phyloP scores from a whole-genome alignment of 306 rosid genomes.

The Chamaecrista fasciculata region DNA sequence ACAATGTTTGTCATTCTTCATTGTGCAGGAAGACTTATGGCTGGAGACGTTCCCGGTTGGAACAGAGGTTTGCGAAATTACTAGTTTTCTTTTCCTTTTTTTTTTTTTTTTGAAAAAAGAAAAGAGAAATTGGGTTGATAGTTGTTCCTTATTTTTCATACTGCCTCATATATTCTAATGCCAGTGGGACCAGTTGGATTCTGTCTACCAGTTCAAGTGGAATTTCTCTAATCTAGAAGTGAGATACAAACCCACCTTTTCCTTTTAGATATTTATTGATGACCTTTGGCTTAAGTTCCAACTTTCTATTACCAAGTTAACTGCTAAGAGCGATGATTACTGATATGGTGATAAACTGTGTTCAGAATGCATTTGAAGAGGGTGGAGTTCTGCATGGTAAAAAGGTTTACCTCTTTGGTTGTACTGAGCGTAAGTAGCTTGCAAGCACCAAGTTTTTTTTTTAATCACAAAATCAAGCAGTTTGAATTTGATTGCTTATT shows the following conservation, averaged over 20 bases:
- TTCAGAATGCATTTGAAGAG: conserved; percentile 17
- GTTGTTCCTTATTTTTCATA: not conserved
- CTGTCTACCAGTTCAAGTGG: conserved; percentile 46
- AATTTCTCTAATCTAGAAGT: conserved; percentile 50
- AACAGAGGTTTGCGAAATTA: conserved; percentile 37
- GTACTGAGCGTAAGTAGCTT: conserved; percentile 17
- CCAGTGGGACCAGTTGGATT: conserved; percentile 51
- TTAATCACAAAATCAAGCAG: not conserved
- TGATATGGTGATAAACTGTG: conserved; percentile 7
- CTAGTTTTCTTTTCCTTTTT: not conserved
- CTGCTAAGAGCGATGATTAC: not conserved
- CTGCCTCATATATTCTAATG: not conserved
- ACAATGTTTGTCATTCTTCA: not conserved
- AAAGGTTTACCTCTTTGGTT: conserved; percentile 15
- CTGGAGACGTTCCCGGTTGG: conserved; percentile 43
- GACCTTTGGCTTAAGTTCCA: not conserved
- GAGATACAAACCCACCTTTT: conserved; percentile 24
- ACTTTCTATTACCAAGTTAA: not conserved
- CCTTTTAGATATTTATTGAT: not conserved
- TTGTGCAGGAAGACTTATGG: conserved; percentile 47
- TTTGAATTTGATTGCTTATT: not conserved
- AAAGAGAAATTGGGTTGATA: too few relatives aligned
- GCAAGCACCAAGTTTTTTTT: not conserved
- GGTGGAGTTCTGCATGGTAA: conserved; percentile 9
- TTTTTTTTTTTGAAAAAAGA: too few relatives aligned